A percentile compares a stretch with the other conserved stretches of the same genome.
phyloP scores from a whole-genome alignment of 2,329 filamentous ascomycete species.

The Sarocladium strictum region DNA sequence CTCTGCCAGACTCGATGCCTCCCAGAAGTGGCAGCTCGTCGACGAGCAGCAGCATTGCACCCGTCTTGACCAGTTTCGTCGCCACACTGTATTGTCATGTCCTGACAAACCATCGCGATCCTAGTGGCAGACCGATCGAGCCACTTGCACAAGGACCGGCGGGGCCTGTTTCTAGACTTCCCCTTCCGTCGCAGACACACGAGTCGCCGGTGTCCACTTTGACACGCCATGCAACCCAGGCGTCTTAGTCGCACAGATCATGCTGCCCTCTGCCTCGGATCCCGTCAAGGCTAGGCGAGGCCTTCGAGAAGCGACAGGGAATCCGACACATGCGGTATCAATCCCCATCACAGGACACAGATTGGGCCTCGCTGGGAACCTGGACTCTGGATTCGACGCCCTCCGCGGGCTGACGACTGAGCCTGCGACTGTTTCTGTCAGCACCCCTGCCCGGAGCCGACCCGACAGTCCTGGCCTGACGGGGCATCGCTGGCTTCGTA shows the following conservation, averaged over 20 bases:
- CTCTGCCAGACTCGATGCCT: too few species aligned
- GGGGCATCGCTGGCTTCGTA: neutral
- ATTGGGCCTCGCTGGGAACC: neutral
- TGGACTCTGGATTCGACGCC: neutral
- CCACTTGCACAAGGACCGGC: neutral
- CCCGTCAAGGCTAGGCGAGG: neutral
- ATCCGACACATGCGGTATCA: neutral
- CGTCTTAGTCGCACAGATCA: neutral
- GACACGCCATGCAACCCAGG: neutral
- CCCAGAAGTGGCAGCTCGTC: too few species aligned
- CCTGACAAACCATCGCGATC: conserved; percentile 8
- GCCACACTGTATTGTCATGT: conserved; percentile 1
- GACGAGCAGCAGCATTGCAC: too few species aligned
- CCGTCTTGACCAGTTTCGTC: neutral
- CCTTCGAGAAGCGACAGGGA: conserved; percentile 8
- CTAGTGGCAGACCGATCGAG: conserved; percentile 7
- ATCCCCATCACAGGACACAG: neutral
- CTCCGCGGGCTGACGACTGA: conserved; percentile 2
- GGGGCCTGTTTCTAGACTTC: conserved; percentile 3
- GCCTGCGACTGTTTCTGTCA: neutral
- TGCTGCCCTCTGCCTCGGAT: neutral
- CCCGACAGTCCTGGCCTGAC: neutral
- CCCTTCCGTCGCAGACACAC: neutral
- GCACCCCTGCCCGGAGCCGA: neutral
- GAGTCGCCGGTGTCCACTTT: neutral